Evolutionary conservation across 208 protist genomes (phyloP).

Genomic region (Crithidia fasciculata): DNA sequence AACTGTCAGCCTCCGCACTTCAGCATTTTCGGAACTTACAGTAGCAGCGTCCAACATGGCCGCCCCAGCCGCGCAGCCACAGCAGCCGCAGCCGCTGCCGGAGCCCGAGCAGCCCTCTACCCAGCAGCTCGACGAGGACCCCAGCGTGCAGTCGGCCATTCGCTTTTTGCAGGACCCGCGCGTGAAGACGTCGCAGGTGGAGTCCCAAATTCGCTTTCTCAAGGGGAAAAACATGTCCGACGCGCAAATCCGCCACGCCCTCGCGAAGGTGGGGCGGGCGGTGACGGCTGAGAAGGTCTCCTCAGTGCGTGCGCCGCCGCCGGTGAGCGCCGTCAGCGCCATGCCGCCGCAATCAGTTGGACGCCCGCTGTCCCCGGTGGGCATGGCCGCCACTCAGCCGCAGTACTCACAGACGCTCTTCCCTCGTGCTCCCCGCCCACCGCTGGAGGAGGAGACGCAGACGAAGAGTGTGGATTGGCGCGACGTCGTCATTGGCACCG

Average conservation of each 20-base stretch:
- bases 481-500: constrained; percentile 78
- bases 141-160: constrained; percentile 47
- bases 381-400: constrained; percentile 10
- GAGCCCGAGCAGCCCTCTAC: constrained; percentile 21
- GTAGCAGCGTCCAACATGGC: not conserved
- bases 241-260: constrained; percentile 72
- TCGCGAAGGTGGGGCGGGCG: constrained; percentile 53
- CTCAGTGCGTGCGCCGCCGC: constrained; percentile 23
- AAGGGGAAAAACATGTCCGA: constrained; percentile 71
- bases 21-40: not conserved
- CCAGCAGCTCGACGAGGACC: constrained; percentile 31
- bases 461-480: constrained; percentile 60
- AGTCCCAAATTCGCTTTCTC: constrained; percentile 78
- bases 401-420: constrained; percentile 54
- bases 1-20: too few relatives aligned
- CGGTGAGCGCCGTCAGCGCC: not conserved
- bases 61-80: constrained; percentile 5
- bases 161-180: constrained; percentile 75
- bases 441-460: constrained; percentile 29
- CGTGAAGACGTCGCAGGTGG: constrained; percentile 50
- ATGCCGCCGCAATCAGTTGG: not conserved
- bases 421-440: constrained; percentile 32
- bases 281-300: constrained; percentile 58
- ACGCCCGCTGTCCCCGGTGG: not conserved
- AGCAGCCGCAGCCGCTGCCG: constrained; percentile 18